These are phyloP conservation scores for Boletus edulis DNA, from an alignment of 768 basidiomycete species.

Conservation along the genomic window DNA sequence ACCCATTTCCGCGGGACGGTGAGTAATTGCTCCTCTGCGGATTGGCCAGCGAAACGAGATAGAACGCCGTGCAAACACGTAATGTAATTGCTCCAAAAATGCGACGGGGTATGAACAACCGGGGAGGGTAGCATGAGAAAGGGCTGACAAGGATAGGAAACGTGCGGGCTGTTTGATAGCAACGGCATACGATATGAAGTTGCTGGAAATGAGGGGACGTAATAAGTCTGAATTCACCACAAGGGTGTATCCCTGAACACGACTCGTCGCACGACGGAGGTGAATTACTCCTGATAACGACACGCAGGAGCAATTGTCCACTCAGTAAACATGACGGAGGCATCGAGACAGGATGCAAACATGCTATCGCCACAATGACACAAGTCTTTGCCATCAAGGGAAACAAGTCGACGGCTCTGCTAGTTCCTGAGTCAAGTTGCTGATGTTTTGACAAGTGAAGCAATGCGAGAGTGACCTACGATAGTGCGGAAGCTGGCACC, in stretches of 20 bases:
- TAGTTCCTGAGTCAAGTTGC: not conserved
- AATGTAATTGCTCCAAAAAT: conserved; percentile 3
- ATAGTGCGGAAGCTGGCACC: not conserved
- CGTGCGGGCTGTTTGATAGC: conserved; percentile 7
- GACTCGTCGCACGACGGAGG: not conserved
- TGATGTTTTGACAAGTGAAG: not conserved
- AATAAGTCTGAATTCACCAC: conserved; percentile 3
- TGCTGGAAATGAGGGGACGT: conserved; percentile 10
- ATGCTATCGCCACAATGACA: not conserved
- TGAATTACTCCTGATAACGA: not conserved
- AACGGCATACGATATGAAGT: conserved; percentile 1
- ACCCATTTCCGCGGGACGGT: conserved; percentile 13
- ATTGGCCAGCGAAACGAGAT: not conserved
- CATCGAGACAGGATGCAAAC: not conserved
- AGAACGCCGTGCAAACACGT: not conserved
- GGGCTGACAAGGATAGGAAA: not conserved
- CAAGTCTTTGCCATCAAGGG: not conserved
- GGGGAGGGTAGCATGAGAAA: conserved; percentile 6
- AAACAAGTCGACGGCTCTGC: not conserved
- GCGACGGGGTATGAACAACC: conserved; percentile 6
- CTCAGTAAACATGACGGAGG: not conserved
- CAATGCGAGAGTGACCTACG: conserved; percentile 5
- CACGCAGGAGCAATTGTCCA: not conserved
- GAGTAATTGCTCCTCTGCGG: not conserved
- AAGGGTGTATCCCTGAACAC: conserved; percentile 4